Evolutionary conservation across 78 protist species (phyloP), one percentile per base, ranked within the genome.

Genomic region (Polysphondylium violaceum): DNA sequence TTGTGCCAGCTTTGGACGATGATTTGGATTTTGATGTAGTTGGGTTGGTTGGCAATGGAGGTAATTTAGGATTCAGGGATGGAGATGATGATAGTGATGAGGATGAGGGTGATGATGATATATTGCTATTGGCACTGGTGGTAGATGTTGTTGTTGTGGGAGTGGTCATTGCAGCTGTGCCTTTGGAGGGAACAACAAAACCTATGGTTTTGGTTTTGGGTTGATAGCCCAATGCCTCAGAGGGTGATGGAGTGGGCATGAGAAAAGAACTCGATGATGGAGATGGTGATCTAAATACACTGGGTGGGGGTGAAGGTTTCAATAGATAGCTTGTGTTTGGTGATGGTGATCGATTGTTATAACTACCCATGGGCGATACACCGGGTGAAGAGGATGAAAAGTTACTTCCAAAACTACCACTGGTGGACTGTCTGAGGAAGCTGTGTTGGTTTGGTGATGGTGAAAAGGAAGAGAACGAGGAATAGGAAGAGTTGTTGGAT

Each of bases 131-230:
- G n/a, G n/a, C n/a, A n/a, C n/a, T n/a, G n/a, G n/a, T n/a, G n/a
- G n/a, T n/a, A n/a, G n/a, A n/a, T 60, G 67, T 29, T 60, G 51
- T 4, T 19, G 29, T 38, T 38, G 53, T 6, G 9, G 74, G n/a
- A 3, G 75, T 19, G 0, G n/a, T n/a, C n/a, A n/a, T 29, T 60
- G 51, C 12, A 16, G 29, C 21, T 38, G 53, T 6, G 9, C 58
- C 19, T 2, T 51, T 19, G 0, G 75, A 25, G 14, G 77, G 61
- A 14, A 71, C 31, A 6, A n/a, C 77, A 31, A 71, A 71, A 71
- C 77, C 77, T 50, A 71, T 71, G 2, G 77, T 71, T 71, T 71
- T 41, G 6, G 77, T 71, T 47, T 41, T 50, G 25, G 77, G 77
- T 71, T 25, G 41, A 50, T 41, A 31, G 14, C 31, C 29, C 25